Percentiles rank a stretch among this genome's conserved stretches.
Evolutionary conservation across 1,139 yeast genomes (phyloP).

Genomic region (Nadsonia commutata): DNA sequence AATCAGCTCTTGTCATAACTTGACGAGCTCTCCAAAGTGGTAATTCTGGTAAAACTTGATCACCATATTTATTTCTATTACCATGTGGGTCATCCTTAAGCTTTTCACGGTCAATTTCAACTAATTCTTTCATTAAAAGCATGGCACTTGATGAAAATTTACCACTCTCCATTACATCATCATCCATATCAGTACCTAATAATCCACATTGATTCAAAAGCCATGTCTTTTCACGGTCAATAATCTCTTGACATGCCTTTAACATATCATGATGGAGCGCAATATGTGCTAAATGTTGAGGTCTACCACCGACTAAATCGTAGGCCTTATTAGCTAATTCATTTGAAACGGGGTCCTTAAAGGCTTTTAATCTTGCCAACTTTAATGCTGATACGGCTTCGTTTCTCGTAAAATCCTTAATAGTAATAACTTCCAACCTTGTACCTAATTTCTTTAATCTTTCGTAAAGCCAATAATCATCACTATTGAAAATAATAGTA

Average conservation of each 20-base stretch:
- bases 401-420: conserved; percentile 44
- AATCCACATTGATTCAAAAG: conserved; percentile 71
- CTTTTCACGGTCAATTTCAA: conserved; percentile 38
- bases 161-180: conserved; percentile 78
- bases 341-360: conserved; percentile 27
- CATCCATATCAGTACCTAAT: conserved; percentile 68
- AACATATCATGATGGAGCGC: conserved; percentile 50
- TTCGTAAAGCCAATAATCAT: conserved; percentile 81
- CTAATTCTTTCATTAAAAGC: conserved; percentile 59
- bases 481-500: conserved; percentile 65
- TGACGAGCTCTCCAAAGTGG: conserved; percentile 79
- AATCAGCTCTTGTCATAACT: conserved; percentile 75
- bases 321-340: conserved; percentile 41
- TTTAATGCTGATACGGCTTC: conserved; percentile 46
- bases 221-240: conserved; percentile 77
- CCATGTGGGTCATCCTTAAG: conserved; percentile 14
- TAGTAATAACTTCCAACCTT: conserved; percentile 56
- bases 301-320: conserved; percentile 68
- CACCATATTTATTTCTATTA: conserved; percentile 17
- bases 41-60: conserved; percentile 51
- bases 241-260: conserved; percentile 51
- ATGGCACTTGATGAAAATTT: conserved; percentile 67
- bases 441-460: conserved; percentile 61
- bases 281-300: conserved; percentile 67
- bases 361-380: conserved; percentile 36